Evolutionary conservation across 148 eudicot species (phyloP).

Genomic region (Rheum nobile): DNA sequence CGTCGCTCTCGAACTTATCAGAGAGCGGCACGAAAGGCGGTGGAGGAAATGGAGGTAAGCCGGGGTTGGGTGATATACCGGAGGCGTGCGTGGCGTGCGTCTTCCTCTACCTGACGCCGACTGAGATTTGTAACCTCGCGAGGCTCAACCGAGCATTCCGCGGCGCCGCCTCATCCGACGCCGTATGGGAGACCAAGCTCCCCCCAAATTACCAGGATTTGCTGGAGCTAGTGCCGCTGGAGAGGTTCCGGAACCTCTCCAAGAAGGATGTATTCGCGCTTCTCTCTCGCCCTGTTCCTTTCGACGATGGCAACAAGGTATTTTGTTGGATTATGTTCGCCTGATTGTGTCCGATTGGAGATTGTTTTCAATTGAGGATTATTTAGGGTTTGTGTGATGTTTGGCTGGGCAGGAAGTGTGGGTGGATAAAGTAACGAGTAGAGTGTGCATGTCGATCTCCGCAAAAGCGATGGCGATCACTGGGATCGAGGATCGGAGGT

Average conservation of each 20-base stretch:
- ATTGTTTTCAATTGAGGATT: slow-evolving; percentile 4
- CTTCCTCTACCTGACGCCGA: slow-evolving; percentile 66
- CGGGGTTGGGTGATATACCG: slow-evolving; percentile 82
- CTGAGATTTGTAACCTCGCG: slow-evolving; percentile 86
- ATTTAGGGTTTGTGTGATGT: not conserved
- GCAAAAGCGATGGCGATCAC: slow-evolving; percentile 78
- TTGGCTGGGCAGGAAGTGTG: slow-evolving; percentile 57
- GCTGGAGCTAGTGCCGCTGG: slow-evolving; percentile 38
- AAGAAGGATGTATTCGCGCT: slow-evolving; percentile 73
- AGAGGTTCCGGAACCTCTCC: slow-evolving; percentile 20
- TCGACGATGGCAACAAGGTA: slow-evolving; percentile 62
- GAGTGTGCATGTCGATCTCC: slow-evolving; percentile 70
- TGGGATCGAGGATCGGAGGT: slow-evolving; percentile 89
- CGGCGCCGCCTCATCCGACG: slow-evolving; percentile 81
- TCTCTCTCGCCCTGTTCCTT: slow-evolving; percentile 42
- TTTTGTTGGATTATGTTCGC: not conserved
- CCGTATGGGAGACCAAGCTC: slow-evolving; percentile 75
- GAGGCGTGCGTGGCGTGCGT: slow-evolving; percentile 91
- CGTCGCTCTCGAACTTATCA: slow-evolving; percentile 51
- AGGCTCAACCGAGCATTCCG: slow-evolving; percentile 85
- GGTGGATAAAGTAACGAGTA: slow-evolving; percentile 81
- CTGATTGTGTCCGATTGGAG: not conserved
- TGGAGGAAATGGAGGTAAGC: slow-evolving; percentile 7
- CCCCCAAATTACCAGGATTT: slow-evolving; percentile 54
- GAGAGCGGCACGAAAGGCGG: slow-evolving; percentile 28